Evolutionary conservation across 768 basidiomycete species (phyloP), one percentile per base, ranked within the genome.

Genomic region (Mycena amicta): DNA sequence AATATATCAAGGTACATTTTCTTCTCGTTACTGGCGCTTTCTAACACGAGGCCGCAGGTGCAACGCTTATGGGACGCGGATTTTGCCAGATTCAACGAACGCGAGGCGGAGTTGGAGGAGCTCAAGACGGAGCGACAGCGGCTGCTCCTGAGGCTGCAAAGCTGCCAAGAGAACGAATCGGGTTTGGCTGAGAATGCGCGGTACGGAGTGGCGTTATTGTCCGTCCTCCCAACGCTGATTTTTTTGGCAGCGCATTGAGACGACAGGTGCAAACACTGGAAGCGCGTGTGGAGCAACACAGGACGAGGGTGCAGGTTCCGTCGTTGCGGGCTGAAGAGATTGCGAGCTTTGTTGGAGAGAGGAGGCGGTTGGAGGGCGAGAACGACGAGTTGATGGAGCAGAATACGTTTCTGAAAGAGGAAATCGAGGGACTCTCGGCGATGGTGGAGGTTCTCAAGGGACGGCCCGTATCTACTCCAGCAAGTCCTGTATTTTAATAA

Each of bases 51-150:
- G n/a, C n/a, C n/a, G n/a, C n/a, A n/a, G n/a, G n/a, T n/a, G 67
- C 90, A 93, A 67, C 80, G 82, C 51, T 72, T 93, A 63, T 96
- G 93, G 89, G 89, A 92, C 59, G 77, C 76, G 23, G 91, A 93
- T 66, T 90, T 90, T 61, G 77, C 80, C 54, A 87, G 79, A 63
- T 88, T 88, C 60, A 89, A 87, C 56, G 81, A 83, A 46, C 81
- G 85, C 39, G 84, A 79, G 31, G 82, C 85, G 40, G 77, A 86
- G 55, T 78, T 91, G 16, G 75, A 81, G 39, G 64, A 73, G 2
- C 78, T 90, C 73, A 79, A 79, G 50, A 82, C 77, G 66, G 77
- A 80, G 56, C 86, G 82, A 67, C 81, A 80, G 68, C 85, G 90
- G 66, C 84, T 90, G 83, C 79, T 86, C 63, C 69, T 90, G 60